Evolutionary conservation across 177 flowering plant genomes (phyloP).

Genomic region (Telopea speciosissima): DNA sequence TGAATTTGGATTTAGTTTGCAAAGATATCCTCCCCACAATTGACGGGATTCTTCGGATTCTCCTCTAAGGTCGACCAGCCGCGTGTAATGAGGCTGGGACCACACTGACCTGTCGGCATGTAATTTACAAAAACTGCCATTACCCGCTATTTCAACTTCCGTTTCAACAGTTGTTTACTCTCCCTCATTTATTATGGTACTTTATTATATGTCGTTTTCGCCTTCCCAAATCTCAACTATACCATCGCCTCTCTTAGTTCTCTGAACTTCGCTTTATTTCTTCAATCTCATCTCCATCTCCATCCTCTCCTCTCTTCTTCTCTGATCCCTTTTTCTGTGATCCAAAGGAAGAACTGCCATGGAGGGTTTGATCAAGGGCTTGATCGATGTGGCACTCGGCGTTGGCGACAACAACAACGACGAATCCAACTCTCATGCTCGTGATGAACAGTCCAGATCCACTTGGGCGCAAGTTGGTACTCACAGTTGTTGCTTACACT

Average conservation of each 20-base stretch:
- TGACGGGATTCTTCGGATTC: too few species aligned
- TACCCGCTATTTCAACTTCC: constrained; percentile 21
- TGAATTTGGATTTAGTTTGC: too few species aligned
- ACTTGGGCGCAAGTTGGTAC: constrained; percentile 67
- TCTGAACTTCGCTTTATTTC: too few species aligned
- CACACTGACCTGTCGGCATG: background rate
- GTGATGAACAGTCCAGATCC: constrained; percentile 68
- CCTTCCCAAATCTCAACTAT: too few species aligned
- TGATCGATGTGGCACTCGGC: constrained; percentile 56
- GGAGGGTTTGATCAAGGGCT: constrained; percentile 81
- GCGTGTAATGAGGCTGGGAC: background rate
- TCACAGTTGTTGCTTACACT: background rate
- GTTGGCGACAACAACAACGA: constrained; percentile 17
- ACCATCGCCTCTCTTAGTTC: too few species aligned
- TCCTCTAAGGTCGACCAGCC: background rate
- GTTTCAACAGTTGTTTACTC: background rate
- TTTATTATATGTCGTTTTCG: too few species aligned
- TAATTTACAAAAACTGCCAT: background rate
- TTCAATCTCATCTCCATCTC: background rate
- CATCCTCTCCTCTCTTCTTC: background rate
- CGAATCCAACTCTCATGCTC: constrained; percentile 12
- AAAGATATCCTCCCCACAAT: background rate
- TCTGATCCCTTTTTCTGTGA: background rate
- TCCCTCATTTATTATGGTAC: too few species aligned
- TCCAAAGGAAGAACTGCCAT: constrained; percentile 14